phyloP scores from a whole-genome alignment of 139 green algal genomes.

The Diplosphaera chodatii region DNA sequence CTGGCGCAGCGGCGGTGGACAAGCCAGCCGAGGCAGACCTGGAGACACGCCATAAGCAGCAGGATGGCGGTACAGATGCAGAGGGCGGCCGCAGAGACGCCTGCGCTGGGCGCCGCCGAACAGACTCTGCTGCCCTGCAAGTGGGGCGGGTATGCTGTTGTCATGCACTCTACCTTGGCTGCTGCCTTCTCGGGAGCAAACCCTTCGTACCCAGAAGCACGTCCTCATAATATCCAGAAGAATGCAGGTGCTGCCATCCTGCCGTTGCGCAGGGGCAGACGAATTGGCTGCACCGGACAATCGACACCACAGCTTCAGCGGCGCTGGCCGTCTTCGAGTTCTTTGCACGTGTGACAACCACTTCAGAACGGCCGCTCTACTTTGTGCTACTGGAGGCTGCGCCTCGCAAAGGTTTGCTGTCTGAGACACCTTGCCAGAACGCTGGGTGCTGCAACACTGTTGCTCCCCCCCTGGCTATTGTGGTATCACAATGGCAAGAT shows the following conservation, averaged over 20 bases:
- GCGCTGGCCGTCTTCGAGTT: conserved; percentile 16
- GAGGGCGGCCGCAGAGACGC: too few relatives aligned
- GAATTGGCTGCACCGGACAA: not conserved
- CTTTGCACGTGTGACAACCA: conserved; percentile 10
- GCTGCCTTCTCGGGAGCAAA: too few relatives aligned
- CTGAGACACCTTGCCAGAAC: too few relatives aligned
- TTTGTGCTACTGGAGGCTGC: conserved; percentile 43
- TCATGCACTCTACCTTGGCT: too few relatives aligned
- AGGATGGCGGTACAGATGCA: too few relatives aligned
- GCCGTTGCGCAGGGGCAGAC: not conserved
- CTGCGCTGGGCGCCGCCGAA: not conserved
- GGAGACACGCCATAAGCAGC: not conserved
- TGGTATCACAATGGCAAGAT: too few relatives aligned
- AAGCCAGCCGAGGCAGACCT: not conserved
- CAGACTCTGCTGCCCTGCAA: not conserved
- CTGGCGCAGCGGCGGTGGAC: not conserved
- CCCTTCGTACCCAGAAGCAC: too few relatives aligned
- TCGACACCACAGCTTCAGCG: not conserved
- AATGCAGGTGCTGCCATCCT: too few relatives aligned
- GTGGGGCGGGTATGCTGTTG: not conserved
- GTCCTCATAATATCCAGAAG: too few relatives aligned
- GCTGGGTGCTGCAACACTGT: too few relatives aligned
- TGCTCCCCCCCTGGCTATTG: too few relatives aligned
- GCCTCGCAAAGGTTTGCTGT: not conserved
- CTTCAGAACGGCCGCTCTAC: conserved; percentile 36